These are phyloP conservation scores for Pneumocystis oryctolagi DNA, from an alignment of 1,139 yeast species.

Conservation along the genomic window DNA sequence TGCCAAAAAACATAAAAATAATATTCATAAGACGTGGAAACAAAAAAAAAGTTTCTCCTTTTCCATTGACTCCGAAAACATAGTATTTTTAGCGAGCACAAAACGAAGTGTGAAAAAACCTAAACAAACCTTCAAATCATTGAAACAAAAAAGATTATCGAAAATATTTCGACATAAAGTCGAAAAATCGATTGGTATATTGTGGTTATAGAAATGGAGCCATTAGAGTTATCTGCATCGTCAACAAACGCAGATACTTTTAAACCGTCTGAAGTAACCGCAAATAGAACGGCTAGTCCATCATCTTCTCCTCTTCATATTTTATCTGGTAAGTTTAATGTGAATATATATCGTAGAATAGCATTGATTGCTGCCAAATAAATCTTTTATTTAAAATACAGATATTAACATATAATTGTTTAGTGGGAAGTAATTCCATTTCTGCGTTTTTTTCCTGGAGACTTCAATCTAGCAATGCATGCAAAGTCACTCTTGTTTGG, in stretches of 20 bases:
- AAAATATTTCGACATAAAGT: neutral
- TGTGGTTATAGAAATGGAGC: neutral
- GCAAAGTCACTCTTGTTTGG: constrained; percentile 17
- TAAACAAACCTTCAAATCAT: neutral
- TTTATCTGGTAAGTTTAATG: constrained; percentile 7
- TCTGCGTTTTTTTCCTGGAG: constrained; percentile 18
- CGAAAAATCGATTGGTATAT: neutral
- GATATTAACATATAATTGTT: neutral
- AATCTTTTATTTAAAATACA: neutral
- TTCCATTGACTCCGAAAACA: neutral
- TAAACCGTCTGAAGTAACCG: neutral
- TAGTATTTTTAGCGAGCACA: neutral
- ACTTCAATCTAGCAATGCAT: constrained; percentile 15
- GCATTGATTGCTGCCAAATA: neutral
- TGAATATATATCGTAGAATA: neutral
- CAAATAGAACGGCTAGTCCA: neutral
- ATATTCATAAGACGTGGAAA: neutral
- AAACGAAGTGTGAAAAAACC: neutral
- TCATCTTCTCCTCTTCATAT: constrained; percentile 3
- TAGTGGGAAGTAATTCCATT: constrained; percentile 17
- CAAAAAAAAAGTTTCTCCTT: neutral
- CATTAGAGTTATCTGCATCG: neutral
- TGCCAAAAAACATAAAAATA: neutral
- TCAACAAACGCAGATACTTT: neutral
- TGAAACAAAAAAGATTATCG: neutral